Evolutionary conservation across 495 filamentous ascomycete species (phyloP).

Genomic region (Astrocystis sublimbata): DNA sequence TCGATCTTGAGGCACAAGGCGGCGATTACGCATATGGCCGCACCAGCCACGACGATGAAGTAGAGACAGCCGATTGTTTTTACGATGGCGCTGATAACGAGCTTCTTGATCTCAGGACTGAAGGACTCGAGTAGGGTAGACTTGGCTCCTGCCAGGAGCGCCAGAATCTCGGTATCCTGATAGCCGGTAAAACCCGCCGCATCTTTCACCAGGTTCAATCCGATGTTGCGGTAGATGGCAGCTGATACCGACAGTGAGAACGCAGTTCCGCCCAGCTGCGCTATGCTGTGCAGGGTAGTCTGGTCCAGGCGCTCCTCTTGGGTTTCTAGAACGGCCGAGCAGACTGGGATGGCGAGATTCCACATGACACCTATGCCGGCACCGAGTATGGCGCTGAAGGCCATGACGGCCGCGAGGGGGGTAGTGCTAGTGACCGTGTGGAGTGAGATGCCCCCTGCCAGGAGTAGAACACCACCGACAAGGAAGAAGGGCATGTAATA

Average conservation of each 20-base stretch:
- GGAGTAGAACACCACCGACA: constrained; percentile 44
- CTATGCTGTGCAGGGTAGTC: constrained; percentile 54
- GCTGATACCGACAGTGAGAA: constrained; percentile 57
- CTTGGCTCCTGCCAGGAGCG: constrained; percentile 47
- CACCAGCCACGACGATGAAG: constrained; percentile 47
- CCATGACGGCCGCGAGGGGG: constrained; percentile 48
- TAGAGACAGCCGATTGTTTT: constrained; percentile 48
- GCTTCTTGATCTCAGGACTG: constrained; percentile 20
- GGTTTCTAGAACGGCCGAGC: constrained; percentile 48
- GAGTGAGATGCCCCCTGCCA: constrained; percentile 55
- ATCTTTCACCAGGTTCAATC: constrained; percentile 29
- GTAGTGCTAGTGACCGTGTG: constrained; percentile 40
- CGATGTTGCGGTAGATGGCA: constrained; percentile 53
- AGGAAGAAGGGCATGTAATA: constrained; percentile 63
- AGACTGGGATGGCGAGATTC: constrained; percentile 52
- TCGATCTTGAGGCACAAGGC: constrained; percentile 4
- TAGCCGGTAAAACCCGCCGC: constrained; percentile 34
- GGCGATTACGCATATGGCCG: constrained; percentile 36
- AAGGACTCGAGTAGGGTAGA: constrained; percentile 28
- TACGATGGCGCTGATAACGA: constrained; percentile 47
- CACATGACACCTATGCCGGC: constrained; percentile 48
- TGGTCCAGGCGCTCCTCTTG: constrained; percentile 43
- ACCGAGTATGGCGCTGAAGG: constrained; percentile 53
- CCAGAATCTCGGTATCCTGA: constrained; percentile 35
- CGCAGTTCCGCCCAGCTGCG: constrained; percentile 53